These are phyloP conservation scores for Neoascochyta sp. DNA, from an alignment of 2,329 filamentous ascomycete genomes.

Conservation along the genomic window DNA sequence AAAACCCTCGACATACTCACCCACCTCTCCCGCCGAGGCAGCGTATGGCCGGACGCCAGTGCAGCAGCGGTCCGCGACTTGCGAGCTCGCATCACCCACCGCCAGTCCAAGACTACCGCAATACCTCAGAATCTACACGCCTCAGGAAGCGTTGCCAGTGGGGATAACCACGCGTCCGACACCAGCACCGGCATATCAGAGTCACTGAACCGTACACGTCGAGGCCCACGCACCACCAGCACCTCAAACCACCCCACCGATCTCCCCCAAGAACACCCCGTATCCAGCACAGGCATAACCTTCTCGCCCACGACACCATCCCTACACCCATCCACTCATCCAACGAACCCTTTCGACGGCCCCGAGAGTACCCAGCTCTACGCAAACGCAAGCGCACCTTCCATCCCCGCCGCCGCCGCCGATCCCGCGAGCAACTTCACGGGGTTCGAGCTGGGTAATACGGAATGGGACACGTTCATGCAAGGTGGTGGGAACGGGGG, in stretches of 20 bases:
- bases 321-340: not conserved
- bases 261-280: too few relatives aligned
- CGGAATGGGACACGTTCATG: conserved; percentile 11
- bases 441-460: conserved; percentile 4
- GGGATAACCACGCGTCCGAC: too few relatives aligned
- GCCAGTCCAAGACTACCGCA: not conserved
- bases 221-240: too few relatives aligned
- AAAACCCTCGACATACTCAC: conserved; percentile 23
- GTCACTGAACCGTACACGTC: too few relatives aligned
- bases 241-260: too few relatives aligned
- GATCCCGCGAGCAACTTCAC: too few relatives aligned
- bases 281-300: too few relatives aligned
- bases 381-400: too few relatives aligned
- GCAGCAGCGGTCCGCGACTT: conserved; percentile 27
- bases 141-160: too few relatives aligned
- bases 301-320: too few relatives aligned
- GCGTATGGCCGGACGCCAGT: conserved; percentile 29
- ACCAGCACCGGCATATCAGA: too few relatives aligned
- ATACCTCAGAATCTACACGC: not conserved
- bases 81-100: conserved; percentile 13
- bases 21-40: conserved; percentile 25
- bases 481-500: conserved; percentile 1
- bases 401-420: too few relatives aligned
- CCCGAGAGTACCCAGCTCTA: not conserved
- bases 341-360: not conserved